Percentiles rank a stretch among this genome's conserved stretches.
These are phyloP conservation scores for Oenanthe javanica DNA, from an alignment of 140 eudicot species.

Conservation along the genomic window DNA sequence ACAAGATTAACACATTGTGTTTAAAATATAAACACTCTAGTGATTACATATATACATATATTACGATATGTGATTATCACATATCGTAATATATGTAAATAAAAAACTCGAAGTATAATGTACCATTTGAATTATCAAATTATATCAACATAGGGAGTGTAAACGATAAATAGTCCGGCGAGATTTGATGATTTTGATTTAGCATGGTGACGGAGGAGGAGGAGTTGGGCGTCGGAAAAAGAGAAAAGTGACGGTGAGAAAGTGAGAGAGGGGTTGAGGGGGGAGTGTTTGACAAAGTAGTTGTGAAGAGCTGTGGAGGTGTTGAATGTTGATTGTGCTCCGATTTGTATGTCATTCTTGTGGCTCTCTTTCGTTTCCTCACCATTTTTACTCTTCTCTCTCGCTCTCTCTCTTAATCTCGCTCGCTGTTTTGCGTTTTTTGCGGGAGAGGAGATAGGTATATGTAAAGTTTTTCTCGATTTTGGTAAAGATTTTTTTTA, in stretches of 20 bases:
- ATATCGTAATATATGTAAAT: neutral
- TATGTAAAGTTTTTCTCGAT: no score
- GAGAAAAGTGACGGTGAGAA: constrained; percentile 14
- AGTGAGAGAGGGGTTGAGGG: constrained; percentile 15
- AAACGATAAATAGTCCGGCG: no score
- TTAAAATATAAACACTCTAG: neutral
- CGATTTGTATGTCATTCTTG: constrained; percentile 29
- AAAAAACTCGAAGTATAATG: neutral
- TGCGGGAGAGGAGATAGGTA: neutral
- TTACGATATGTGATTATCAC: neutral
- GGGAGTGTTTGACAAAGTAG: constrained; percentile 28
- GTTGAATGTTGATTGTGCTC: constrained; percentile 27
- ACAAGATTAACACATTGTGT: neutral
- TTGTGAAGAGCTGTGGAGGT: constrained; percentile 33
- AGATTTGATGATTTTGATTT: no score
- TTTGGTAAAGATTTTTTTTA: no score
- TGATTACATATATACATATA: neutral
- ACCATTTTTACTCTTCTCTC: neutral
- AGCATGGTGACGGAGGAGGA: neutral
- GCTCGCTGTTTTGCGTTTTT: neutral
- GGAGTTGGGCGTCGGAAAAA: neutral
- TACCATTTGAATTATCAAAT: neutral
- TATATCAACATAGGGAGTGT: neutral
- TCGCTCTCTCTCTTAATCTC: neutral
- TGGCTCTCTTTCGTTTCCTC: constrained; percentile 21